phyloP scores from a whole-genome alignment of 768 basidiomycete genomes.

The Psilocybe subaeruginosa region DNA sequence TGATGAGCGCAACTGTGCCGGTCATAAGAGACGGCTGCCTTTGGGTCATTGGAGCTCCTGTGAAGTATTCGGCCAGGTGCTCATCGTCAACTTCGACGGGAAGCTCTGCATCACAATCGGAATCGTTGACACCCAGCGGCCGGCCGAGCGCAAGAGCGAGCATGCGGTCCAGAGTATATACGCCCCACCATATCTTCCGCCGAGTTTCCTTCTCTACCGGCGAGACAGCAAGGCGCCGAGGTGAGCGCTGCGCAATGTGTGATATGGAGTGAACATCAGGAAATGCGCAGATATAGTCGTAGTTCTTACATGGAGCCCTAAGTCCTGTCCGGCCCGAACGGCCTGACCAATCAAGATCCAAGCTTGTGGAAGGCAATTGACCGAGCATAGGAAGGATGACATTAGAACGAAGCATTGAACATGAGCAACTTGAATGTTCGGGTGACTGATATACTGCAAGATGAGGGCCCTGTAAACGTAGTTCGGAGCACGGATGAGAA shows the following conservation, averaged over 20 bases:
- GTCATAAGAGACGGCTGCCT: slow-evolving; percentile 75
- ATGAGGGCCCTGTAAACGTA: slow-evolving; percentile 70
- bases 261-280: slow-evolving; percentile 10
- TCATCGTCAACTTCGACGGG: slow-evolving; percentile 88
- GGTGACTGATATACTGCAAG: slow-evolving; percentile 89
- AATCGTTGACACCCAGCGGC: slow-evolving; percentile 86
- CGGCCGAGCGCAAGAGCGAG: slow-evolving; percentile 88
- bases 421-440: slow-evolving; percentile 82
- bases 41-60: slow-evolving; percentile 59
- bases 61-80: slow-evolving; percentile 69
- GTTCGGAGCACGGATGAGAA: slow-evolving; percentile 2
- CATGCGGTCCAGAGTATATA: slow-evolving; percentile 90
- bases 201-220: slow-evolving; percentile 88
- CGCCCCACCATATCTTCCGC: slow-evolving; percentile 93
- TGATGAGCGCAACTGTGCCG: slow-evolving; percentile 75
- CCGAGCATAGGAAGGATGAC: slow-evolving; percentile 89
- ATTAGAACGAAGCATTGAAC: slow-evolving; percentile 90
- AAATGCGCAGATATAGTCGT: slow-evolving; percentile 7
- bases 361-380: slow-evolving; percentile 92
- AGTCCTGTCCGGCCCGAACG: slow-evolving; percentile 86
- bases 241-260: slow-evolving; percentile 65
- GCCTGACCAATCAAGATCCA: slow-evolving; percentile 94
- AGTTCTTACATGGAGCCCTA: slow-evolving; percentile 83
- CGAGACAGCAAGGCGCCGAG: slow-evolving; percentile 68
- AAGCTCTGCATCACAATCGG: slow-evolving; percentile 88